Evolutionary conservation across 148 eudicot species (phyloP).

Genomic region (Gaultheria prostrata): DNA sequence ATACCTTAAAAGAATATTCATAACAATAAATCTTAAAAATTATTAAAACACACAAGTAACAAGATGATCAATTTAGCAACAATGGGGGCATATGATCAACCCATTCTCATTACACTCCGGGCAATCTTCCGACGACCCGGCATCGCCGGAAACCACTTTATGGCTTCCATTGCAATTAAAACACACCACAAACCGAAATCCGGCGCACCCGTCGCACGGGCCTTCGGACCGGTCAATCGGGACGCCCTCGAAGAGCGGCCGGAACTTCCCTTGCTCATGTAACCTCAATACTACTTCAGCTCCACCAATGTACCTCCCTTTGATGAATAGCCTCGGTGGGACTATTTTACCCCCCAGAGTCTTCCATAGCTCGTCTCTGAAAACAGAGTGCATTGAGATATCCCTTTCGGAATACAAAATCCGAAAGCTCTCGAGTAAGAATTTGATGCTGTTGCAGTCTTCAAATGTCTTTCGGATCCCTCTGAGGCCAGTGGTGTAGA

Average conservation of each 20-base stretch:
- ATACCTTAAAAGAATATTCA: neutral
- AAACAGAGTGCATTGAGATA: conserved; percentile 69
- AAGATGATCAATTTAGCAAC: conserved; percentile 33
- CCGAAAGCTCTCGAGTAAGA: conserved; percentile 56
- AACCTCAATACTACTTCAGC: conserved; percentile 62
- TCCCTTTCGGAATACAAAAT: conserved; percentile 67
- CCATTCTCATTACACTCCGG: conserved; percentile 90
- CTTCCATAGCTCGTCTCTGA: conserved; percentile 72
- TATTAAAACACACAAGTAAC: neutral
- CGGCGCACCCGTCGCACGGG: conserved; percentile 68
- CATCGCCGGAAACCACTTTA: conserved; percentile 31
- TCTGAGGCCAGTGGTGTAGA: conserved; percentile 62
- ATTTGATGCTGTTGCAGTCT: conserved; percentile 61
- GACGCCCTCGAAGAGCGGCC: conserved; percentile 49
- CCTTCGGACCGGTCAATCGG: conserved; percentile 42
- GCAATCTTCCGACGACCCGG: conserved; percentile 36
- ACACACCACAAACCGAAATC: conserved; percentile 68
- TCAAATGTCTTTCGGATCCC: conserved; percentile 72
- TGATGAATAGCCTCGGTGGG: conserved; percentile 74
- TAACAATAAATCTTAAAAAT: neutral
- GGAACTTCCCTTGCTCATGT: conserved; percentile 66
- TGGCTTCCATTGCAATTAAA: conserved; percentile 66
- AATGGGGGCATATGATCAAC: conserved; percentile 68
- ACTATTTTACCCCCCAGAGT: conserved; percentile 44
- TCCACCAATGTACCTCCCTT: conserved; percentile 82